These are phyloP conservation scores for Naematelia encephala DNA, from an alignment of 768 basidiomycete genomes.

Conservation along the genomic window DNA sequence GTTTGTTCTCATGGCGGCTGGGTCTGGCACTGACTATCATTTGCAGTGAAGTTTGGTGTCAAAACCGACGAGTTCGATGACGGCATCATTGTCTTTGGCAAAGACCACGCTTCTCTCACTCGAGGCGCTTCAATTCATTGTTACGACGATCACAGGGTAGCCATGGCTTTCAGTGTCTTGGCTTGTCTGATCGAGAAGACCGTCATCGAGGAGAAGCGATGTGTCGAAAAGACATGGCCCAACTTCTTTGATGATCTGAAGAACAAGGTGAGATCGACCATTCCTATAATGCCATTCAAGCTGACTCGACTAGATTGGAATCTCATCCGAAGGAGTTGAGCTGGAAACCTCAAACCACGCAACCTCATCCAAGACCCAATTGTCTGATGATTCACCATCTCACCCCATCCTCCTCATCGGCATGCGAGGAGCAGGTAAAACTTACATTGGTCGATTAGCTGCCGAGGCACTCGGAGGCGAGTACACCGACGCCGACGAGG, in stretches of 20 bases:
- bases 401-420: conserved; percentile 71
- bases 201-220: conserved; percentile 88
- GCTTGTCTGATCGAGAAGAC: conserved; percentile 70
- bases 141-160: conserved; percentile 97
- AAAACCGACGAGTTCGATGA: conserved; percentile 87
- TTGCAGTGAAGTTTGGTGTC: conserved; percentile 85
- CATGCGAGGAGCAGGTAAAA: conserved; percentile 97
- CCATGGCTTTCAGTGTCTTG: conserved; percentile 95
- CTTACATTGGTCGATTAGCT: conserved; percentile 75
- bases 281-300: background rate
- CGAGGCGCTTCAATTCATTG: conserved; percentile 81
- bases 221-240: conserved; percentile 99
- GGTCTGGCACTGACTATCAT: conserved; percentile 6
- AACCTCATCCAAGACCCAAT: conserved; percentile 54
- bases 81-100: conserved; percentile 84
- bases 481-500: conserved; percentile 78
- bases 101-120: conserved; percentile 62
- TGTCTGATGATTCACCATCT: conserved; percentile 15
- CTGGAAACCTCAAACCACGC: conserved; percentile 57
- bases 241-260: conserved; percentile 99
- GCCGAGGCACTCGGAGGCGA: conserved; percentile 68
- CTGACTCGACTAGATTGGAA: conserved; percentile 67
- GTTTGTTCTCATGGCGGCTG: conserved; percentile 11
- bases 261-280: conserved; percentile 60
- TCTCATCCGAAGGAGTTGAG: conserved; percentile 81